phyloP scores from a whole-genome alignment of 2,329 filamentous ascomycete species.

The Penicillium hesseltinei region DNA sequence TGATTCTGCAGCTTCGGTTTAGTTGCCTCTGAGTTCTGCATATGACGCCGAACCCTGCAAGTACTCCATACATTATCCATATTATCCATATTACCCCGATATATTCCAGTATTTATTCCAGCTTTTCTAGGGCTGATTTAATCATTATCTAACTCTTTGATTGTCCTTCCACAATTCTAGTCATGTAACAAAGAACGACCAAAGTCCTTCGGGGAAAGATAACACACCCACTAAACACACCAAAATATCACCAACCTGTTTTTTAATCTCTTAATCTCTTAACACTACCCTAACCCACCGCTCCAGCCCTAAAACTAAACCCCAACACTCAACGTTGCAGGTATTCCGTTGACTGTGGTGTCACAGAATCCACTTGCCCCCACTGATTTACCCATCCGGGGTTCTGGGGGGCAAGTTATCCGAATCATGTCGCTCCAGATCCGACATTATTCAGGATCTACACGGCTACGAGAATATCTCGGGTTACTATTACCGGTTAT shows the following conservation, averaged over 20 bases:
- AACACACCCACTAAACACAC: neutral
- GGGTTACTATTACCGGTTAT: neutral
- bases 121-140: neutral
- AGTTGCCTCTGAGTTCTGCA: conserved; percentile 2
- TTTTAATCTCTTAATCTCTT: neutral
- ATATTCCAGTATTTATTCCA: neutral
- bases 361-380: conserved; percentile 7
- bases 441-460: neutral
- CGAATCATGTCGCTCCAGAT: neutral
- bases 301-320: neutral
- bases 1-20: conserved; percentile 4
- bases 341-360: conserved; percentile 4
- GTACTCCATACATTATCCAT: neutral
- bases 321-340: neutral
- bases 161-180: too few relatives aligned
- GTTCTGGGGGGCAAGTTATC: conserved; percentile 9
- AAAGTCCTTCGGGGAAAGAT: neutral
- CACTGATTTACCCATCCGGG: conserved; percentile 5
- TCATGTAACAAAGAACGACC: neutral
- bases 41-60: neutral
- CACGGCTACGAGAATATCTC: neutral
- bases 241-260: neutral
- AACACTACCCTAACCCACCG: neutral
- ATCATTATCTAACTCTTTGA: neutral
- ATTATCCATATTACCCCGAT: neutral